phyloP scores from a whole-genome alignment of 495 filamentous ascomycete genomes.

The Neurospora sp. region DNA sequence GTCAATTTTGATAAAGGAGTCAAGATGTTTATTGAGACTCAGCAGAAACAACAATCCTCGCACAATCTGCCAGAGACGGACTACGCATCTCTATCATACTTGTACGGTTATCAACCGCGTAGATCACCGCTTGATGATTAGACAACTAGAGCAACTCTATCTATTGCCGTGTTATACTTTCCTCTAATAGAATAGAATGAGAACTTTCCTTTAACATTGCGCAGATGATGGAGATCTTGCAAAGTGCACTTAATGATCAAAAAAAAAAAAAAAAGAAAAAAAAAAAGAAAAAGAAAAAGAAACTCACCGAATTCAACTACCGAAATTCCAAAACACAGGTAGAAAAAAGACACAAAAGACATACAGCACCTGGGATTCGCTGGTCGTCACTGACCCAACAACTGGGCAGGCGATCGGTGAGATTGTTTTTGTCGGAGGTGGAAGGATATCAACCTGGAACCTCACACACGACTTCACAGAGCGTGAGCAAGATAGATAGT shows the following conservation, averaged over 20 bases:
- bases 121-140: not conserved
- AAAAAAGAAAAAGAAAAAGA: too few species aligned
- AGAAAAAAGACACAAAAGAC: constrained; percentile 2
- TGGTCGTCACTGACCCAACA: constrained; percentile 39
- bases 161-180: not conserved
- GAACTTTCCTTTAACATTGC: not conserved
- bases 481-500: too few species aligned
- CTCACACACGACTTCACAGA: too few species aligned
- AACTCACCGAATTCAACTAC: not conserved
- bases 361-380: constrained; percentile 18
- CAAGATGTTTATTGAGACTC: not conserved
- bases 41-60: not conserved
- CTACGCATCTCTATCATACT: not conserved
- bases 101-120: not conserved
- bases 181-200: not conserved
- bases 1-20: not conserved
- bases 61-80: not conserved
- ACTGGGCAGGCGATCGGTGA: constrained; percentile 21
- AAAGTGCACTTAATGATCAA: not conserved
- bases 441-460: not conserved
- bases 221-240: not conserved
- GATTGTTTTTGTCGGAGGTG: not conserved
- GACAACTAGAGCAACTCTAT: not conserved
- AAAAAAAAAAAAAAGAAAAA: not conserved
- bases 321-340: not conserved